Evolutionary conservation across 139 green algal species (phyloP).

Genomic region (Closterium sp.): DNA sequence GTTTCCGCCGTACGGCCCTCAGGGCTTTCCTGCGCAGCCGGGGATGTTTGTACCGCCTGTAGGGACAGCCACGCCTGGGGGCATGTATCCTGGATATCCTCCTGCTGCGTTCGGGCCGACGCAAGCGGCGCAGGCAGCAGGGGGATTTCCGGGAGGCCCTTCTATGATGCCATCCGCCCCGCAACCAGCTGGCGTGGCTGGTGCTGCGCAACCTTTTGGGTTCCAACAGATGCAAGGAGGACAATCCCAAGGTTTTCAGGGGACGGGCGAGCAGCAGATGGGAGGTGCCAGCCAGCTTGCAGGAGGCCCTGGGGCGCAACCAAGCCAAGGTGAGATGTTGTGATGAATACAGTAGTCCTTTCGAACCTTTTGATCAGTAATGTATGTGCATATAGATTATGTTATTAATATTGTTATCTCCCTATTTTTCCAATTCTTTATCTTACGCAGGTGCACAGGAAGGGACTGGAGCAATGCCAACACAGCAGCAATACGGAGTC

Average conservation of each 20-base stretch:
- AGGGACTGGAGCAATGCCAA: not conserved
- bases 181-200: not conserved
- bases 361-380: too few relatives aligned
- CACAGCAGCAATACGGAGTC: not conserved
- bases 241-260: not conserved
- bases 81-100: not conserved
- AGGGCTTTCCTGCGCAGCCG: not conserved
- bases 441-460: not conserved
- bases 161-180: not conserved
- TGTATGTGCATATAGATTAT: too few relatives aligned
- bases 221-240: not conserved
- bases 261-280: not conserved
- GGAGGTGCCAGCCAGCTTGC: not conserved
- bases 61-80: not conserved
- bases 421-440: not conserved
- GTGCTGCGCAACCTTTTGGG: not conserved
- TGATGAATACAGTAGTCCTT: not conserved
- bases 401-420: too few relatives aligned
- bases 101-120: not conserved
- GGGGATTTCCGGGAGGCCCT: not conserved
- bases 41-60: not conserved
- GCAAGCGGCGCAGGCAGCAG: not conserved
- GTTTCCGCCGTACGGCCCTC: not conserved
- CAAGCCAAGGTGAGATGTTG: not conserved
- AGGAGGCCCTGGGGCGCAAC: not conserved